A percentile compares a stretch with the other conserved stretches of the same genome.
These are phyloP conservation scores for Waitea zeae DNA, from an alignment of 1,284 basidiomycete genomes.

Conservation along the genomic window DNA sequence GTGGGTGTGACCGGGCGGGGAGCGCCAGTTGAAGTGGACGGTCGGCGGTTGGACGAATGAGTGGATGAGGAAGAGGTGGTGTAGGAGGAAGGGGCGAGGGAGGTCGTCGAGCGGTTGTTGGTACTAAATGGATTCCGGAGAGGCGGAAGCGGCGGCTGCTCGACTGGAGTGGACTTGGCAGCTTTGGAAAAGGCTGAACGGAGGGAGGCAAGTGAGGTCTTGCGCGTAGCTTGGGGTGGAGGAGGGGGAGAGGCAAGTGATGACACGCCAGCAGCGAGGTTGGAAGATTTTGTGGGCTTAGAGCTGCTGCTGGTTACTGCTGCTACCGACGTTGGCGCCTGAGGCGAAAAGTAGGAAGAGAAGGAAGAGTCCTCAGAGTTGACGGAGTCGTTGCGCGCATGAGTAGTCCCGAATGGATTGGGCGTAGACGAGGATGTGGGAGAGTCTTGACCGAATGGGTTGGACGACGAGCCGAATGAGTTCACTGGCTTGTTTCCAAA, in stretches of 20 bases:
- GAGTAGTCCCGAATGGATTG: conserved; percentile 39
- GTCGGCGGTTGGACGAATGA: conserved; percentile 23
- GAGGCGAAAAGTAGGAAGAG: conserved; percentile 14
- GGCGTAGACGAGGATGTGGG: conserved; percentile 38
- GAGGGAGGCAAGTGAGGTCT: conserved; percentile 73
- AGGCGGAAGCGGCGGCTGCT: conserved; percentile 48
- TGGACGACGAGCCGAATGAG: background rate
- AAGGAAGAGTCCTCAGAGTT: conserved; percentile 48
- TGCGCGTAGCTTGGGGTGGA: conserved; percentile 57
- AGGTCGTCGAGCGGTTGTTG: conserved; percentile 63
- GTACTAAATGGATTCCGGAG: conserved; percentile 67
- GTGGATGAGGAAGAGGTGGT: conserved; percentile 17
- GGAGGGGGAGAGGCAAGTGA: conserved; percentile 15
- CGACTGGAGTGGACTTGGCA: conserved; percentile 27
- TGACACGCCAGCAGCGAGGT: background rate
- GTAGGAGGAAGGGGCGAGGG: conserved; percentile 26
- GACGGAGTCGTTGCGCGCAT: conserved; percentile 58
- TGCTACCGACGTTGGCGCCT: background rate
- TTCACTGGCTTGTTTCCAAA: conserved; percentile 32
- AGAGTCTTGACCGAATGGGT: conserved; percentile 27
- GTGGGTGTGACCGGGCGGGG: too few species aligned
- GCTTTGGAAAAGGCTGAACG: conserved; percentile 72
- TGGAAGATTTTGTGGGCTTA: background rate
- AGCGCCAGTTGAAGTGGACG: conserved; percentile 57
- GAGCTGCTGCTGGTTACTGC: background rate